Evolutionary conservation across 169 alveolate genomes (phyloP), one percentile per base, ranked within the genome.

Genomic region (Plasmodium sp.): DNA sequence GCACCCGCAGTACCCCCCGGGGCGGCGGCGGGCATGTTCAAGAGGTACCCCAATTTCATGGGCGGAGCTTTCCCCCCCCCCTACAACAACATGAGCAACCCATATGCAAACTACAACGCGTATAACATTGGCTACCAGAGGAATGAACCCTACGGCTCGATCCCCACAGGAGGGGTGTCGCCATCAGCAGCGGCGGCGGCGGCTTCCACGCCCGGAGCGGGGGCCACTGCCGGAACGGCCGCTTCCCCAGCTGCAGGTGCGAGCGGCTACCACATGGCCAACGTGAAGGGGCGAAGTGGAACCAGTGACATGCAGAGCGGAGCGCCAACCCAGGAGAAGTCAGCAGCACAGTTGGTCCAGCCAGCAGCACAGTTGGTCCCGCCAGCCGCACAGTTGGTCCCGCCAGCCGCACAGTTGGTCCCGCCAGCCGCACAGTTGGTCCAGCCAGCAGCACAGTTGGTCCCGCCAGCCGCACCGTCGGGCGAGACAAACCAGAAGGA

Each of bases 11-110:
- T 3, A 36, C 0, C 5, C 5, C 2, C 4, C 41, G 41, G 41
- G 5, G 5, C 45, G 1, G 45, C 0, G 27, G 80, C 48, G 18
- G 41, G 62, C 2, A 18, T 77, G 83, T 80, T 22, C 71, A 88
- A 88, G 27, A 88, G 94, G 51, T 88, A 80, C 56, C 56, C 94
- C 12, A 80, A 80, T 74, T 88, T 62, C 36, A 43, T 88, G 34
- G 36, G 74, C 3, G n/a, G 56, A 41, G n/a, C 18, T 18, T 62
- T 67, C 5, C 45, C 84, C 6, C 33, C 39, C 72, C 91, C 90
- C 3, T 88, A 88, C 39, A 67, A 45, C 31, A 88, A 88, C 34
- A 88, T 86, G 80, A 48, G 27, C 18, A 84, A 72, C 54, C 84
- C 85, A 0, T 86, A 86, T 54, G 51, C 43, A 12, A 79, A 79